phyloP scores from a whole-genome alignment of 192 early-diverging fungal genomes.

The Entomortierella beljakovae region DNA sequence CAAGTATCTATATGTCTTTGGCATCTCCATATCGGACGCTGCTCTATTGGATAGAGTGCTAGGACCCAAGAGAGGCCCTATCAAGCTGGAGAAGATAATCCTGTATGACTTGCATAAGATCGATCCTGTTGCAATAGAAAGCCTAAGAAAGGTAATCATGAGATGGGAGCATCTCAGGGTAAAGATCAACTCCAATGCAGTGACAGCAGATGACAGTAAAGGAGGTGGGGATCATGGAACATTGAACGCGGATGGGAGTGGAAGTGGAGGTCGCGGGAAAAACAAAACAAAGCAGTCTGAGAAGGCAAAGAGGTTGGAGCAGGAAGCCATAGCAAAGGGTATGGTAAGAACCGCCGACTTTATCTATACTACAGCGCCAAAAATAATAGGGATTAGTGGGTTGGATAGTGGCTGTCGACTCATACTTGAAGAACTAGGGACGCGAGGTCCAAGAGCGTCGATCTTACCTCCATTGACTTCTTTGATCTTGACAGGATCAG shows the following conservation, averaged over 20 bases:
- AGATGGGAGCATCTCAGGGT: constrained; percentile 2
- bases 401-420: background rate
- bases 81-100: constrained; percentile 9
- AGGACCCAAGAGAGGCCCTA: constrained; percentile 31
- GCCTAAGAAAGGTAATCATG: constrained; percentile 26
- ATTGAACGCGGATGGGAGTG: background rate
- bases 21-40: constrained; percentile 6
- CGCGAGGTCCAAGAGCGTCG: background rate
- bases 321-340: background rate
- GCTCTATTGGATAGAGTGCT: constrained; percentile 24
- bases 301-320: background rate
- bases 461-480: background rate
- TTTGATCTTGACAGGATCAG: background rate
- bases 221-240: background rate
- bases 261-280: background rate
- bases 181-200: background rate
- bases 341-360: too few species aligned
- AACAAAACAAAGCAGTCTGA: background rate
- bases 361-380: constrained; percentile 7
- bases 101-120: constrained; percentile 11
- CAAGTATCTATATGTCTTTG: background rate
- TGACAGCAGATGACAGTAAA: background rate
- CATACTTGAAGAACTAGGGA: background rate
- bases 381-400: constrained; percentile 5
- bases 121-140: constrained; percentile 8